These are phyloP conservation scores for Luffa aegyptiaca DNA, from an alignment of 306 rosid genomes.

Conservation along the genomic window DNA sequence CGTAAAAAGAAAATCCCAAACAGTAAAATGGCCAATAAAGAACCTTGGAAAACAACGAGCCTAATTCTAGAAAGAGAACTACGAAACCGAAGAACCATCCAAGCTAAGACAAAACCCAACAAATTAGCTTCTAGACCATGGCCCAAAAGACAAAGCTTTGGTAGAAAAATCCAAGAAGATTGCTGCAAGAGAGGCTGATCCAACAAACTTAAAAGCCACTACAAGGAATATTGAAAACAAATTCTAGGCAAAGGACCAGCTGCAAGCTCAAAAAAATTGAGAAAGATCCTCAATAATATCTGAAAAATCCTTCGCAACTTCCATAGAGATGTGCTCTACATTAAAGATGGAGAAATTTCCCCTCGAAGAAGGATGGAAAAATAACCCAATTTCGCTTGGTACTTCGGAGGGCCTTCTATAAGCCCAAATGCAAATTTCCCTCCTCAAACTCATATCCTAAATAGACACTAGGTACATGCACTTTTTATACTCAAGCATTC, in stretches of 20 bases:
- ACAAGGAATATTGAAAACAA: too few species aligned
- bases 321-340: background rate
- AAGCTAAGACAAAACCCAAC: background rate
- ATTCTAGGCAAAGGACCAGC: background rate
- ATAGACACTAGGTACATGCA: background rate
- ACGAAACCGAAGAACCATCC: background rate
- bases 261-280: background rate
- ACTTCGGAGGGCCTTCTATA: background rate
- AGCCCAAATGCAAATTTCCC: background rate
- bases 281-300: background rate
- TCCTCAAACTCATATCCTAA: background rate
- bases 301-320: background rate
- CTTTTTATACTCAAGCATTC: background rate
- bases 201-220: background rate
- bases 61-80: background rate
- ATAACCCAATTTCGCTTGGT: background rate
- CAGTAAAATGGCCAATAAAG: background rate
- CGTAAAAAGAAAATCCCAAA: background rate
- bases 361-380: background rate
- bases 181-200: background rate
- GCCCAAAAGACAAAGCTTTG: background rate
- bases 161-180: background rate
- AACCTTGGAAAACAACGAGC: background rate
- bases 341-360: background rate
- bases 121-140: background rate